Base-by-base conservation (phyloP, 768 basidiomycete species). In the Porphyrellus cyaneotinctus region DNA sequence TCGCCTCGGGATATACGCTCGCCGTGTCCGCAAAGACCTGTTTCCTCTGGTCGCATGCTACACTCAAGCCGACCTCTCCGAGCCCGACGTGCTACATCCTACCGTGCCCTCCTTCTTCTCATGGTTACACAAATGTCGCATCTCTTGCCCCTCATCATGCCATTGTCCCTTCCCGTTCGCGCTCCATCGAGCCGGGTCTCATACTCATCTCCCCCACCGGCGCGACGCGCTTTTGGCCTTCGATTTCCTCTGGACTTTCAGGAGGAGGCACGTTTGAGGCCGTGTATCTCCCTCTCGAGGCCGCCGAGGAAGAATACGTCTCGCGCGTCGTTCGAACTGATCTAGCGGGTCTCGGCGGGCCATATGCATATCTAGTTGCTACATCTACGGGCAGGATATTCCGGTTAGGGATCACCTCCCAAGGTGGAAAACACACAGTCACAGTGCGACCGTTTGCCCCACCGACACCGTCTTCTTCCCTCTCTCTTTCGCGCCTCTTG, bases 181-280 rank as follows among this genome's bases (percentile, higher is more conserved):
- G 65, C 17, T 58, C 65, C 43, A 37, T 68, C 12, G 94, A 97
- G 71, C 94, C 94, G 4, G 93, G 93, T 23, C 80, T 95, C 35
- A 82, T 97, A 38, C 78, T 95, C 47, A 72, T 90, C 45, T 87
- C 87, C 9, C 72, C 79, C 7, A 71, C 78, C 0, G 94, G 94
- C 5, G 75, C 83, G 57, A 72, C 91, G 50, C 82, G 89, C 33
- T 89, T 91, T 66, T 97, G 94, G 94, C 86, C 93, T 51, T 87
- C 84, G 54, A 86, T 95, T 38, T 85, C 85, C 5, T 88, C 86
- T 53, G 89, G 89, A 15, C 79, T 92, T 14, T 87, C 90, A 3
- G 89, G 90, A 13, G 89, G 88, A 10, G 80, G 87, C 33, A 82
- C 82, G 54, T 75, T 76, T 11, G 76, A 78, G 24, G 70, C 76